These are phyloP conservation scores for Pseudoturritis turrita DNA, from an alignment of 345 rosid species.

Conservation along the genomic window DNA sequence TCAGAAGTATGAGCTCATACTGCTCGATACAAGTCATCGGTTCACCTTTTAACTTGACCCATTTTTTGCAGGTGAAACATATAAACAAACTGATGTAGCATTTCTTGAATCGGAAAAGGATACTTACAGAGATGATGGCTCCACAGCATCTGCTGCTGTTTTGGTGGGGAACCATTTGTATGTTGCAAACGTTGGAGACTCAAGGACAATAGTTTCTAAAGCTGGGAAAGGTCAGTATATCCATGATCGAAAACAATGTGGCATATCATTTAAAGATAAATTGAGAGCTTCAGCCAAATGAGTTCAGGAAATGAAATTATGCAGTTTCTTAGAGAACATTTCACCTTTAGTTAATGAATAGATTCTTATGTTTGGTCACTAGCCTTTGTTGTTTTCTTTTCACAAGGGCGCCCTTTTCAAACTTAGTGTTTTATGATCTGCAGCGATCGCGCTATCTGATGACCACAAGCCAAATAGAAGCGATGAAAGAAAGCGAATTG, in stretches of 20 bases:
- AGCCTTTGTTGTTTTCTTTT: conserved; percentile 1
- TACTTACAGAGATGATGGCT: conserved; percentile 87
- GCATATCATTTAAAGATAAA: not conserved
- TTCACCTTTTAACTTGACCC: conserved; percentile 6
- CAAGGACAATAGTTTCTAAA: conserved; percentile 86
- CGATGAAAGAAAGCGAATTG: conserved; percentile 96
- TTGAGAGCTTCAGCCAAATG: not conserved
- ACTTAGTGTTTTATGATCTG: conserved; percentile 23
- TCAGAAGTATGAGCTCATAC: conserved; percentile 22
- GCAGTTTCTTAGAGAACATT: not conserved
- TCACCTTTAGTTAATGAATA: not conserved
- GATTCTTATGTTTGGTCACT: not conserved
- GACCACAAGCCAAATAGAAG: conserved; percentile 99
- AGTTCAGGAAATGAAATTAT: not conserved
- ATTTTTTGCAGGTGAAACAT: conserved; percentile 71
- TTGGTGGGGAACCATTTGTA: conserved; percentile 83
- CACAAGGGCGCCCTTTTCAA: not conserved
- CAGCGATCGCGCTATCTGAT: conserved; percentile 95
- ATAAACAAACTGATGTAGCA: conserved; percentile 78
- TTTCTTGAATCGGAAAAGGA: conserved; percentile 84
- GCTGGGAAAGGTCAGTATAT: conserved; percentile 70
- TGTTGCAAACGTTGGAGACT: conserved; percentile 99
- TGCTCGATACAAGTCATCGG: not conserved
- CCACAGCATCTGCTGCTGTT: conserved; percentile 97
- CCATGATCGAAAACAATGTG: conserved; percentile 1